A percentile compares a stretch with the other conserved stretches of the same genome.
Evolutionary conservation across 2,329 filamentous ascomycete species (phyloP).

Genomic region (Neonectria ditissima): DNA sequence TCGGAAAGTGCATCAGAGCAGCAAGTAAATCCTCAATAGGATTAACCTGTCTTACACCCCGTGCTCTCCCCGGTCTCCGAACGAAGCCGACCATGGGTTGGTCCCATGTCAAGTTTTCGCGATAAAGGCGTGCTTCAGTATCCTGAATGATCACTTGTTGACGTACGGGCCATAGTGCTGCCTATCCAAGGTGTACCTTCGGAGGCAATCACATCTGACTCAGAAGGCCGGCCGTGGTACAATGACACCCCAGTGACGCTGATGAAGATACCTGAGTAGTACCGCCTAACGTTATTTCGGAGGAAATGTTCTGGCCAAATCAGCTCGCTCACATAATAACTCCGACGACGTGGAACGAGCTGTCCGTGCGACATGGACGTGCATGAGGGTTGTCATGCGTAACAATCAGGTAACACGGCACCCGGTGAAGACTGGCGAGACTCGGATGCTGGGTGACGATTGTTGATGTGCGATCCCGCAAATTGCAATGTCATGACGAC

Average conservation of each 20-base stretch:
- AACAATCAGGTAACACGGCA: slow-evolving; percentile 3
- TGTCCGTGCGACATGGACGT: slow-evolving; percentile 20
- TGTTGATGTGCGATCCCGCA: slow-evolving; percentile 23
- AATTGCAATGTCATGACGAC: slow-evolving; percentile 14
- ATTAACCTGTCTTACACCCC: slow-evolving; percentile 24
- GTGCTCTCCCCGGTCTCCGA: slow-evolving; percentile 18
- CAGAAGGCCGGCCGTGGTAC: slow-evolving; percentile 17
- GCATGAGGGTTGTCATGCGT: slow-evolving; percentile 21
- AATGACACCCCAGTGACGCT: slow-evolving; percentile 11
- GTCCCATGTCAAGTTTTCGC: slow-evolving; percentile 9
- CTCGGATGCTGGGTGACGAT: slow-evolving; percentile 20
- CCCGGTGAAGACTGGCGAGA: slow-evolving; percentile 17
- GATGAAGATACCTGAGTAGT: slow-evolving; percentile 9
- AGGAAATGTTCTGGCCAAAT: slow-evolving; percentile 15
- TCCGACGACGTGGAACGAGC: slow-evolving; percentile 24
- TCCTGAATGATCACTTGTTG: slow-evolving; percentile 8
- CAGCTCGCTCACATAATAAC: slow-evolving; percentile 22
- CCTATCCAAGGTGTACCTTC: slow-evolving; percentile 9
- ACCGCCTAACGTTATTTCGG: slow-evolving; percentile 10
- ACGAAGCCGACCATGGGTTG: slow-evolving; percentile 16
- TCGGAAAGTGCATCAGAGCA: slow-evolving; percentile 20
- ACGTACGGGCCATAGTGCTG: slow-evolving; percentile 25
- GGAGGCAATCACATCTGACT: slow-evolving; percentile 24
- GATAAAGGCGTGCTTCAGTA: slow-evolving; percentile 18
- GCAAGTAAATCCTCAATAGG: slow-evolving; percentile 9